Conservation (phyloP, 805 yeast genomes). For the Scheffersomyces ergatensis region DNA sequence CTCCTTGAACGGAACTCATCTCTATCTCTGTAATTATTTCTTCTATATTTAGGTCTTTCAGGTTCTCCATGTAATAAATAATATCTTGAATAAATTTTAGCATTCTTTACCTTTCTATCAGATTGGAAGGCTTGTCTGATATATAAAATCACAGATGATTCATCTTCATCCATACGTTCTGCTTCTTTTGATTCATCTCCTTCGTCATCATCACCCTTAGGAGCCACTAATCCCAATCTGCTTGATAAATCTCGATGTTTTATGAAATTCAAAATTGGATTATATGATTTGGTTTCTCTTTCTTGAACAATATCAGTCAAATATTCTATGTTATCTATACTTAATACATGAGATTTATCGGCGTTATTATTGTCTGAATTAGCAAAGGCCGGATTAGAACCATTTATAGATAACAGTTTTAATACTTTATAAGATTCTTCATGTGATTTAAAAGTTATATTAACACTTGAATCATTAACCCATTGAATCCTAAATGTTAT, state of each 20-base stretch:
- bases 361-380: constrained; percentile 1
- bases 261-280: constrained; percentile 31
- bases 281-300: constrained; percentile 40
- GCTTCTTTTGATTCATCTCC: constrained; percentile 6
- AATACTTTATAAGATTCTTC: constrained; percentile 40
- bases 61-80: constrained; percentile 75
- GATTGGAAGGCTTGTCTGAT: constrained; percentile 50
- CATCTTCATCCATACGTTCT: constrained; percentile 37
- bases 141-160: constrained; percentile 31
- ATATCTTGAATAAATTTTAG: constrained; percentile 58
- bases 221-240: constrained; percentile 22
- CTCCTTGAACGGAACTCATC: constrained; percentile 6
- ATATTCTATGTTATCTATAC: constrained; percentile 12
- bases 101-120: constrained; percentile 58
- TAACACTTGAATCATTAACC: constrained; percentile 63
- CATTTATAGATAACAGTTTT: constrained; percentile 25
- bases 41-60: constrained; percentile 27
- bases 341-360: constrained; percentile 7
- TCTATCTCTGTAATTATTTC: constrained; percentile 4
- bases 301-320: constrained; percentile 28
- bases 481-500: constrained; percentile 53
- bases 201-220: constrained; percentile 10
- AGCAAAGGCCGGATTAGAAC: constrained; percentile 11
- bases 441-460: constrained; percentile 49
- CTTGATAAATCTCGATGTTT: constrained; percentile 26